A percentile compares a stretch with the other conserved stretches of the same genome.
Conservation (phyloP, 2,329 filamentous ascomycete genomes). For the Epichloe aotearoae region DNA sequence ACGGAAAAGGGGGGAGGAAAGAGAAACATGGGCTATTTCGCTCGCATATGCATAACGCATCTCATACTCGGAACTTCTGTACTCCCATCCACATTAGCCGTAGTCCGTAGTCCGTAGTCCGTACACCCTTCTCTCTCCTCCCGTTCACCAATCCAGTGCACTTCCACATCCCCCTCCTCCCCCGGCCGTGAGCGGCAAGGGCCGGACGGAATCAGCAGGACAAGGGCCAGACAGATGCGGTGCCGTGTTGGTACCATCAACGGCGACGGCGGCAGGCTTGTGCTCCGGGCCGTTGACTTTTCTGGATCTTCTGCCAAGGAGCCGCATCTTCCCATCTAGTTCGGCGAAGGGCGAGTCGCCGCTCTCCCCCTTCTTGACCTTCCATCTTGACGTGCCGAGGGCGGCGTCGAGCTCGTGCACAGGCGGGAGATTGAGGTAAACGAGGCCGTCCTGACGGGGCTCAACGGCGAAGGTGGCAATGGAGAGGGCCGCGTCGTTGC, state of each 20-base stretch:
- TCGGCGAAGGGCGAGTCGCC: conserved; percentile 26
- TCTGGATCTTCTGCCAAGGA: conserved; percentile 13
- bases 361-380: conserved; percentile 58
- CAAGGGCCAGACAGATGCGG: not conserved
- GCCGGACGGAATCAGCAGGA: conserved; percentile 21
- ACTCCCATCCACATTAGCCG: not conserved
- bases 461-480: conserved; percentile 75
- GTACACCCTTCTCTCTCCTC: not conserved
- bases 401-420: conserved; percentile 68
- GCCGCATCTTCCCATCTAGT: conserved; percentile 30
- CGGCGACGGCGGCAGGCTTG: not conserved
- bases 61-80: too few species aligned
- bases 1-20: not conserved
- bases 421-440: conserved; percentile 71
- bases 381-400: conserved; percentile 68
- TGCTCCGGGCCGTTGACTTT: conserved; percentile 25
- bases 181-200: conserved; percentile 14
- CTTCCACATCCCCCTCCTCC: conserved; percentile 20
- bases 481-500: conserved; percentile 59
- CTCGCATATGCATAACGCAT: not conserved
- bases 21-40: not conserved
- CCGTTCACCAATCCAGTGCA: conserved; percentile 32
- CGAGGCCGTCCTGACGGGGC: conserved; percentile 56
- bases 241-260: too few species aligned
- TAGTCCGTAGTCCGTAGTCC: too few species aligned